Percentiles rank a stretch among this genome's conserved stretches.
phyloP scores from a whole-genome alignment of 306 rosid genomes.

The Trichosanthes truncata region DNA sequence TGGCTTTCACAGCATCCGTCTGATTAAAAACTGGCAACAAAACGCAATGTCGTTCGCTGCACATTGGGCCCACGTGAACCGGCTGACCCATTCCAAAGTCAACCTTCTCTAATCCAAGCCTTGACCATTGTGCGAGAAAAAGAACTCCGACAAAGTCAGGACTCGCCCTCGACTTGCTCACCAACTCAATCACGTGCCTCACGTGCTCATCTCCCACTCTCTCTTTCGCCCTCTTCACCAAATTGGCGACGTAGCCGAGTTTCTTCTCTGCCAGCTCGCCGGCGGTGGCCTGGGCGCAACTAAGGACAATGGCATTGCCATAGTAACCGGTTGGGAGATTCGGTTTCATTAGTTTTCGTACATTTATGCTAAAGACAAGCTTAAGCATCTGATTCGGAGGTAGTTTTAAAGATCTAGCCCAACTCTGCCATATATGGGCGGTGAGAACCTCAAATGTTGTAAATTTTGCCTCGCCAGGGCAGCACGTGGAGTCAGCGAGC shows the following conservation, averaged over 20 bases:
- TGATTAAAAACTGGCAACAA: constrained; percentile 51
- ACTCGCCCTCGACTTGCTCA: constrained; percentile 44
- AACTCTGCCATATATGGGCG: constrained; percentile 85
- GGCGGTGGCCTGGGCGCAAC: constrained; percentile 52
- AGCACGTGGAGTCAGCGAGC: constrained; percentile 23
- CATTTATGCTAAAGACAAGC: constrained; percentile 64
- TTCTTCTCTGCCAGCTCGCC: constrained; percentile 46
- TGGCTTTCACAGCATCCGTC: constrained; percentile 52
- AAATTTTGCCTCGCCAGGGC: constrained; percentile 10
- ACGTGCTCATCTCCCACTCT: constrained; percentile 58
- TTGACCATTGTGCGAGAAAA: constrained; percentile 84
- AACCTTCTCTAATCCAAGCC: constrained; percentile 70
- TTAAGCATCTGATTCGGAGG: constrained; percentile 53
- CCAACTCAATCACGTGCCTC: constrained; percentile 41
- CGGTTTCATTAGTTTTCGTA: constrained; percentile 59
- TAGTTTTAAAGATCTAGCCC: constrained; percentile 64
- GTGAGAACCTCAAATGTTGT: constrained; percentile 73
- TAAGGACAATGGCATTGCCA: constrained; percentile 80
- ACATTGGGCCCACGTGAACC: constrained; percentile 52
- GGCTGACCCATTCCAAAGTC: constrained; percentile 65
- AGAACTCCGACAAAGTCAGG: constrained; percentile 80
- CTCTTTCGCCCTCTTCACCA: constrained; percentile 61
- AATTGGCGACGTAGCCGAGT: constrained; percentile 32
- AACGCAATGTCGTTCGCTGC: constrained; percentile 72
- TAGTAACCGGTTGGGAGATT: constrained; percentile 64